These are phyloP conservation scores for Phytopythium cucurbitacearum DNA, from an alignment of 352 stramenopile species.

Conservation along the genomic window DNA sequence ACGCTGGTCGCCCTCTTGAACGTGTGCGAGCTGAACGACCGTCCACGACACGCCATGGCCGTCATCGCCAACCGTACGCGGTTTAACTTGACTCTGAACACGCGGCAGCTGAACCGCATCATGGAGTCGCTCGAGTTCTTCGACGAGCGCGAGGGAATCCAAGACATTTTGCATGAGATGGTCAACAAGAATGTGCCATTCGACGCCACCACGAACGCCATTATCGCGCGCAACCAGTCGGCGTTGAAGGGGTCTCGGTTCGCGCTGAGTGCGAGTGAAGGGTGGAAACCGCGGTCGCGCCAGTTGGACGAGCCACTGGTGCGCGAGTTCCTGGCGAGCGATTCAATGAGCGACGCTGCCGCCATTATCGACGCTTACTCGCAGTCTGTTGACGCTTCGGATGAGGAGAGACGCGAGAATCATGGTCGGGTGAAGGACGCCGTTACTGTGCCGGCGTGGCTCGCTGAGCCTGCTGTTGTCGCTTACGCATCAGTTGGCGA, in stretches of 20 bases:
- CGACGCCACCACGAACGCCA: conserved; percentile 16
- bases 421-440: conserved; percentile 1
- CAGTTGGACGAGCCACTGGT: conserved; percentile 16
- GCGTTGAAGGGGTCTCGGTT: conserved; percentile 23
- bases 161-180: conserved; percentile 40
- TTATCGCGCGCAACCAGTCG: conserved; percentile 36
- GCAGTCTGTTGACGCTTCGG: conserved; percentile 14
- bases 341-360: conserved; percentile 29
- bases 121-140: conserved; percentile 45
- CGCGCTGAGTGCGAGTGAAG: conserved; percentile 7
- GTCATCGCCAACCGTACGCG: conserved; percentile 52
- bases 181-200: conserved; percentile 16
- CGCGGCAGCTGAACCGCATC: conserved; percentile 32
- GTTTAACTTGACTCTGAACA: conserved; percentile 39
- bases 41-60: conserved; percentile 34
- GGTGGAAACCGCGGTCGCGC: conserved; percentile 13
- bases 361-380: conserved; percentile 24
- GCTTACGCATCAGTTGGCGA: conserved; percentile 37
- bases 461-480: conserved; percentile 30
- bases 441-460: conserved; percentile 19
- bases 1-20: conserved; percentile 43
- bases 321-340: conserved; percentile 19
- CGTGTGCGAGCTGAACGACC: conserved; percentile 36
- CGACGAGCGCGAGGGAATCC: conserved; percentile 26
- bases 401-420: conserved; percentile 8